These are phyloP conservation scores for Gentiana straminea DNA, from an alignment of 257 asterid genomes.

Conservation along the genomic window DNA sequence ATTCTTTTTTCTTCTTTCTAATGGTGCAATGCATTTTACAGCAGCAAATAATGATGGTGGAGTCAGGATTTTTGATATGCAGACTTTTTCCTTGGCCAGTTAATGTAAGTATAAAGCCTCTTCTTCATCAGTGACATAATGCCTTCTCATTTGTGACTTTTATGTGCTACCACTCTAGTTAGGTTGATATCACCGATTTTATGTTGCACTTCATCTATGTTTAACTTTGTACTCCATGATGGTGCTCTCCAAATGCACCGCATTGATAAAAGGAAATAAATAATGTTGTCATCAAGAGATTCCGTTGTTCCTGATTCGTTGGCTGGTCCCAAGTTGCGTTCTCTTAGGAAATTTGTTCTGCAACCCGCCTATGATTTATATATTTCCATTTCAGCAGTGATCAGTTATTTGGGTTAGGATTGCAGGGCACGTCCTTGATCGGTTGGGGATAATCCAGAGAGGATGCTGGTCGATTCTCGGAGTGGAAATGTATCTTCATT, in stretches of 20 bases:
- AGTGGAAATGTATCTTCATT: slow-evolving; percentile 52
- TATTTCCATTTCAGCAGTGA: neutral
- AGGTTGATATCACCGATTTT: too few relatives aligned
- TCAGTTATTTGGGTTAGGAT: neutral
- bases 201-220: too few relatives aligned
- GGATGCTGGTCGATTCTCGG: slow-evolving; percentile 65
- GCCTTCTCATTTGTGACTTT: too few relatives aligned
- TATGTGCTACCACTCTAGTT: too few relatives aligned
- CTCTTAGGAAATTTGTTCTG: too few relatives aligned
- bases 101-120: slow-evolving; percentile 44
- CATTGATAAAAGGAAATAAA: too few relatives aligned
- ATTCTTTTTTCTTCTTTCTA: slow-evolving; percentile 19
- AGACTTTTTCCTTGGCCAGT: slow-evolving; percentile 89
- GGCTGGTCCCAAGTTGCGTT: too few relatives aligned
- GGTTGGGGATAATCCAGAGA: slow-evolving; percentile 81
- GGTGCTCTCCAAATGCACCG: too few relatives aligned
- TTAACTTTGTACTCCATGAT: too few relatives aligned
- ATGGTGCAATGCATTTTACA: slow-evolving; percentile 84
- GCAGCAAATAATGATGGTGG: slow-evolving; percentile 90
- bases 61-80: slow-evolving; percentile 85
- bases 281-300: too few relatives aligned
- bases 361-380: neutral
- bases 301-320: too few relatives aligned
- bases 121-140: too few relatives aligned
- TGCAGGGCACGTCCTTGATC: slow-evolving; percentile 86